Base-by-base conservation (phyloP, 805 yeast species). In the Candida montana region DNA sequence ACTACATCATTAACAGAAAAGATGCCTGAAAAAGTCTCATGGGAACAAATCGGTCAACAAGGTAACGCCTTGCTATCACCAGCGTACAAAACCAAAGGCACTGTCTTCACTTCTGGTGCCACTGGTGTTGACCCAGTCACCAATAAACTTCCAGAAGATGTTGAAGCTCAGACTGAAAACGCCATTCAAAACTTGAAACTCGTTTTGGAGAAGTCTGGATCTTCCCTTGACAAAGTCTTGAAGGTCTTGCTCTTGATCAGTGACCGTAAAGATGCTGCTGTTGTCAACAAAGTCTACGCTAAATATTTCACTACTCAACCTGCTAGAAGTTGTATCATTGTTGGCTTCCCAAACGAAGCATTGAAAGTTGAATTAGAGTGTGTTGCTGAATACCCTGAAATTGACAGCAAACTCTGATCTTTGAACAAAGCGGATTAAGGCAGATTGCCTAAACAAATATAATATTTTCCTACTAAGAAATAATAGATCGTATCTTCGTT, bases 291-390 rank as follows among this genome's bases (percentile, higher is more conserved):
- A 35, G 64, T 75, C 32, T 77, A 75, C 53, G 62, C 60, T 15
- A 63, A 68, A 47, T 62, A 65, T 52, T 71, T 77, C 62, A 65
- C 68, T 3, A 61, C 64, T 34, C 63, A 65, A 47, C 82, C 82
- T 16, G 77, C 77, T 7, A 68, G 82, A 63, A 67, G 74, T 35
- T 72, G 77, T 55, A 63, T 76, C 29, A 63, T 72, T 41, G 79
- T 71, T 31, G 68, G 61, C 6, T 75, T 77, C 62, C 77, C 77
- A 52, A 69, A 74, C 53, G 64, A 71, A 10, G 51, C 61, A 11
- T 45, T 75, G 37, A 68, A 72, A 48, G 72, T 77, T 37, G 82
- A 77, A 53, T 52, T 75, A 41, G 81, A 76, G 52, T 68, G 71
- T 41, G 62, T 75, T 52, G 75, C 76, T 27, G 58, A 52, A 35